Percentiles rank a stretch among this genome's conserved stretches.
Conservation (phyloP, 495 filamentous ascomycete genomes). For the Hyaloscypha finlandica region DNA sequence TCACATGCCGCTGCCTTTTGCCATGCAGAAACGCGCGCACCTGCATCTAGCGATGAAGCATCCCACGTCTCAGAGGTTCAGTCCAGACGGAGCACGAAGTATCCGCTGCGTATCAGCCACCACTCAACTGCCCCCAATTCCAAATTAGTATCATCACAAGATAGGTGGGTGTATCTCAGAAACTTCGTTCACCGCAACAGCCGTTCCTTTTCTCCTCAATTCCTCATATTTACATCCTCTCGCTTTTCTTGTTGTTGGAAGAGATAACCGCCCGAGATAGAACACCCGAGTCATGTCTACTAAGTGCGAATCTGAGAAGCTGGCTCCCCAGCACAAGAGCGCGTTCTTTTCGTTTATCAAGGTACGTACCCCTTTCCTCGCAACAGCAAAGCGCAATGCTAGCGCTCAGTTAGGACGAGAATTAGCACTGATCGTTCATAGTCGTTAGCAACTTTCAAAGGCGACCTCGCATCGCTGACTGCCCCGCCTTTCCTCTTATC, state of each 20-base stretch:
- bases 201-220: neutral
- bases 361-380: conserved; percentile 34
- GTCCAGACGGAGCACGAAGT: neutral
- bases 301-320: conserved; percentile 20
- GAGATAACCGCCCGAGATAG: neutral
- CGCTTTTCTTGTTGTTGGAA: neutral
- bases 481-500: conserved; percentile 96
- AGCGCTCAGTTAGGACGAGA: conserved; percentile 3
- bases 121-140: neutral
- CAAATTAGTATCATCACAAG: conserved; percentile 10
- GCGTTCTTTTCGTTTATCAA: conserved; percentile 54
- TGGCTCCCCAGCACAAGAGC: conserved; percentile 19
- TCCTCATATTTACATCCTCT: neutral
- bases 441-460: conserved; percentile 96
- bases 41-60: neutral
- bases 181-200: neutral
- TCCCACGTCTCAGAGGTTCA: neutral
- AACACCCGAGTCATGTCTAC: neutral
- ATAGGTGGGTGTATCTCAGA: conserved; percentile 9
- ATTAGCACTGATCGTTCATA: conserved; percentile 34
- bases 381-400: neutral
- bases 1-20: neutral
- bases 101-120: conserved; percentile 4
- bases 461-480: conserved; percentile 90
- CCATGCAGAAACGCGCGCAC: neutral